Conservation (phyloP, 73 alveolate genomes). For the Uronychia setigera region DNA sequence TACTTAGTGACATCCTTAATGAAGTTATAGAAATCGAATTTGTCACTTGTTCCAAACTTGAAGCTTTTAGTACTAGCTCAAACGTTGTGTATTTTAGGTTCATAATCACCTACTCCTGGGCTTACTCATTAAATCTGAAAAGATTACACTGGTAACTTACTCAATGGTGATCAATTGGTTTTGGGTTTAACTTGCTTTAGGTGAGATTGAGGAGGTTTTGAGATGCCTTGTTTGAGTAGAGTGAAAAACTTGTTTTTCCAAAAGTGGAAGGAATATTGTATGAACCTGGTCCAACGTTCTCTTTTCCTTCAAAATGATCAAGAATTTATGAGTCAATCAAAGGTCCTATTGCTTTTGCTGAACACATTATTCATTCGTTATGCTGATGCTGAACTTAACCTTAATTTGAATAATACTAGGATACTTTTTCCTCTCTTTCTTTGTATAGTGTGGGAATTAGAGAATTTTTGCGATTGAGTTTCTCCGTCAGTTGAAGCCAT, state of each 20-base stretch:
- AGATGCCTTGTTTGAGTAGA: too few species aligned
- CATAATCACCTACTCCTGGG: neutral
- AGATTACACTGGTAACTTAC: too few species aligned
- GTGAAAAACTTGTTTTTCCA: too few species aligned
- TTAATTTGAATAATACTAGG: neutral
- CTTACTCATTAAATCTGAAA: neutral
- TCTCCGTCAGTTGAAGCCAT: neutral
- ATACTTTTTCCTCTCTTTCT: neutral
- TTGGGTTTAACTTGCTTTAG: too few species aligned
- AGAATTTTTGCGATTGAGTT: neutral
- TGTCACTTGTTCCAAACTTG: neutral
- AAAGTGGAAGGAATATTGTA: neutral
- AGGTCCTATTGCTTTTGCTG: neutral
- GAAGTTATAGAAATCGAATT: neutral
- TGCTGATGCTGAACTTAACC: neutral
- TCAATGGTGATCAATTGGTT: too few species aligned
- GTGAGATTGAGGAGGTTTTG: too few species aligned
- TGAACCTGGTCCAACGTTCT: neutral
- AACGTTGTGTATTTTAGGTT: neutral
- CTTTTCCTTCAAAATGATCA: neutral
- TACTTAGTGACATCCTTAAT: neutral
- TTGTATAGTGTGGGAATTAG: neutral
- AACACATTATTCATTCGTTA: neutral
- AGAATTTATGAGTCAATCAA: neutral
- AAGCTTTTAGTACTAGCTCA: neutral